phyloP scores from a whole-genome alignment of 2,329 filamentous ascomycete species.

The Fusarium sarcochroum region DNA sequence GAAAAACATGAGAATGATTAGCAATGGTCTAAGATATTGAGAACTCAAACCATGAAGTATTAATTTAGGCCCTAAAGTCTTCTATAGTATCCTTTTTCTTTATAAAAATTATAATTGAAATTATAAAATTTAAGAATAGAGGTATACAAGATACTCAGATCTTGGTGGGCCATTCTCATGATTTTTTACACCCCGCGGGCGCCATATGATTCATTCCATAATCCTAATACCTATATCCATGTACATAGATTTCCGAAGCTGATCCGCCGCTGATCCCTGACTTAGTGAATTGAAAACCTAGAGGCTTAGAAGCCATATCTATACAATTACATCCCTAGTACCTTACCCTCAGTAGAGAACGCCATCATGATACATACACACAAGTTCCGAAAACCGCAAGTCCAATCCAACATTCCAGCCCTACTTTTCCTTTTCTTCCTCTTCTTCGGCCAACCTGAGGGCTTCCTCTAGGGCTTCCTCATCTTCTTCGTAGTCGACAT shows the following conservation, averaged over 20 bases:
- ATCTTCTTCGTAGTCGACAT: slow-evolving; percentile 53
- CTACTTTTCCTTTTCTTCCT: slow-evolving; percentile 42
- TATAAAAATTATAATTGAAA: no score
- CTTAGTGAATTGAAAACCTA: slow-evolving; percentile 12
- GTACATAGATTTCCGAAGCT: slow-evolving; percentile 36
- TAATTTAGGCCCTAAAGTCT: no score
- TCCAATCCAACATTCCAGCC: neutral
- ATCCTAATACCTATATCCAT: slow-evolving; percentile 13
- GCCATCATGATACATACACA: slow-evolving; percentile 36
- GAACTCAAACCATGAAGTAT: no score
- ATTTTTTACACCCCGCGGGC: no score
- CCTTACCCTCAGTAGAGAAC: slow-evolving; percentile 30
- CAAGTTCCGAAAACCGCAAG: slow-evolving; percentile 10
- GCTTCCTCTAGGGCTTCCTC: slow-evolving; percentile 57
- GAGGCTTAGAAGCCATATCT: slow-evolving; percentile 21
- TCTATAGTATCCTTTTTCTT: no score
- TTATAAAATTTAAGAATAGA: no score
- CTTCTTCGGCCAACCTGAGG: slow-evolving; percentile 51
- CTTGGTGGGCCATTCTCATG: no score
- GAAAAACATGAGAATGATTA: no score
- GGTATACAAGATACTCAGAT: no score
- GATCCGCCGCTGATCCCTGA: slow-evolving; percentile 27
- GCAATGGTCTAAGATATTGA: no score
- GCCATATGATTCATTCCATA: slow-evolving; percentile 13
- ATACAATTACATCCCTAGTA: slow-evolving; percentile 13